Conservation (phyloP, 2,329 filamentous ascomycete species). For the Xylariaceae sp. region DNA sequence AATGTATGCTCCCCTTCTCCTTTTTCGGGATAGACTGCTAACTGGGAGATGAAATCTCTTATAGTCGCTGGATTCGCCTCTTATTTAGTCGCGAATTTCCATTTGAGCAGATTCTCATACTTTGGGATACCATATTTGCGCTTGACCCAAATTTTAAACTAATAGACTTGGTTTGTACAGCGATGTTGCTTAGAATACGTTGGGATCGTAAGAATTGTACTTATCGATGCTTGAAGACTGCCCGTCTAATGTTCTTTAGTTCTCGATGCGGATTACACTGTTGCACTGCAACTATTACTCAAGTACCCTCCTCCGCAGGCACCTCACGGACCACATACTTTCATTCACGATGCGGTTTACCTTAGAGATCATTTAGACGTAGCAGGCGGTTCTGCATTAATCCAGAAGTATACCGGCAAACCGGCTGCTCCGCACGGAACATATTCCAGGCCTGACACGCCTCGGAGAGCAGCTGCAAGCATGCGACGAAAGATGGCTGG, state of each 20-base stretch:
- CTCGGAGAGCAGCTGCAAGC: constrained; percentile 39
- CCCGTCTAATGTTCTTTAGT: constrained; percentile 54
- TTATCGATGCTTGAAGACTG: not conserved
- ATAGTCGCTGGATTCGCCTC: constrained; percentile 87
- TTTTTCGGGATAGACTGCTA: not conserved
- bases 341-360: constrained; percentile 84
- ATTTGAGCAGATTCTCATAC: constrained; percentile 77
- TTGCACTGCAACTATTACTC: constrained; percentile 77
- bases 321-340: constrained; percentile 70
- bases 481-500: constrained; percentile 47
- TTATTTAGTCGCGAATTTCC: constrained; percentile 93
- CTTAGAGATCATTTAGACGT: constrained; percentile 66
- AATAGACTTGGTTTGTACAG: constrained; percentile 87
- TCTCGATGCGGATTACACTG: constrained; percentile 83
- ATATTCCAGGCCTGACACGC: constrained; percentile 38
- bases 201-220: constrained; percentile 72
- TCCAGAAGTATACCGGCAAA: constrained; percentile 70
- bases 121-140: constrained; percentile 93
- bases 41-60: constrained; percentile 1
- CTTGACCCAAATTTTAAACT: constrained; percentile 79
- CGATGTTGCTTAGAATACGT: constrained; percentile 89
- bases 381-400: constrained; percentile 65
- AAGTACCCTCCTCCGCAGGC: constrained; percentile 74
- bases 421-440: constrained; percentile 42
- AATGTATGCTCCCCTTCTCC: constrained; percentile 60